phyloP scores from a whole-genome alignment of 164 flowering plant species.

The Platanus orientalis region DNA sequence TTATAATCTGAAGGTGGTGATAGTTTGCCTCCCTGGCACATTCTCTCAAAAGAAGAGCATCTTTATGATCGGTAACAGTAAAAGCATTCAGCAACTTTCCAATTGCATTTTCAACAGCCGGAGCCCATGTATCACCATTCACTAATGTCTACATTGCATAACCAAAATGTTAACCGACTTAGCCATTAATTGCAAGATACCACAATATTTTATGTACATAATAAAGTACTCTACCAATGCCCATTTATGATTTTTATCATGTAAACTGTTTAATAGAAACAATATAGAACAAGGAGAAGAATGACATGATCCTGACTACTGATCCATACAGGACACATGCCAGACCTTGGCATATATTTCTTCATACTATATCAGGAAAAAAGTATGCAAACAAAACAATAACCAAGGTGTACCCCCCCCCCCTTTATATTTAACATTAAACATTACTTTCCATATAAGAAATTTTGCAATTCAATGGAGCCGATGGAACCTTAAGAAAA shows the following conservation, averaged over 20 bases:
- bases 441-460: too few relatives aligned
- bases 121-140: constrained; percentile 71
- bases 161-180: background rate
- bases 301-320: background rate
- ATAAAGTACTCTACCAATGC: too few relatives aligned
- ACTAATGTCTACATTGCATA: constrained; percentile 50
- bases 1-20: constrained; percentile 56
- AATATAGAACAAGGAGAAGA: background rate
- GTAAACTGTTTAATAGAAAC: too few relatives aligned
- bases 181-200: background rate
- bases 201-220: background rate
- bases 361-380: too few relatives aligned
- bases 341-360: too few relatives aligned
- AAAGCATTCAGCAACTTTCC: constrained; percentile 86
- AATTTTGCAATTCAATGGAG: too few relatives aligned
- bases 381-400: too few relatives aligned
- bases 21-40: constrained; percentile 78
- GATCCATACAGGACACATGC: background rate
- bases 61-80: constrained; percentile 81
- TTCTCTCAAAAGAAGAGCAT: constrained; percentile 55
- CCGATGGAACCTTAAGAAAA: too few relatives aligned
- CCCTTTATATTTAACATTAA: too few relatives aligned
- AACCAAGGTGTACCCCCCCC: too few relatives aligned
- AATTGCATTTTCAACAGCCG: constrained; percentile 78
- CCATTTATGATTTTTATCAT: background rate